A percentile compares a stretch with the other conserved stretches of the same genome.
Evolutionary conservation across 345 rosid genomes (phyloP).

Genomic region (Hibiscus trionum): DNA sequence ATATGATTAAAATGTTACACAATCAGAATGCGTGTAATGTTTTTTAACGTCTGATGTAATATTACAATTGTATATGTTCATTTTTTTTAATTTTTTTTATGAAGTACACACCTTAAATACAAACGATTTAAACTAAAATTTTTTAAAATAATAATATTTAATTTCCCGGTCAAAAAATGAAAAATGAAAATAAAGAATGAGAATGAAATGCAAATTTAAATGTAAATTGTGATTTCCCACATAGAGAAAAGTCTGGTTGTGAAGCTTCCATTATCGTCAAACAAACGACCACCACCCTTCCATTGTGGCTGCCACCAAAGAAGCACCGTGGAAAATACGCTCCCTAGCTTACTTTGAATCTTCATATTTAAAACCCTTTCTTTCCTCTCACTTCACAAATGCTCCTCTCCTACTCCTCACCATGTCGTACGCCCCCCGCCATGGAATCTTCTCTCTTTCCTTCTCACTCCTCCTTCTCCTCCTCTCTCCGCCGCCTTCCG

Average conservation of each 20-base stretch:
- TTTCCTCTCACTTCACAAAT: constrained; percentile 8
- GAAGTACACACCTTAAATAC: too few relatives aligned
- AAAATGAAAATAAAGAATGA: not conserved
- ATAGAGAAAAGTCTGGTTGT: not conserved
- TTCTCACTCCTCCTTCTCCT: constrained; percentile 7
- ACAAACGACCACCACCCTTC: not conserved
- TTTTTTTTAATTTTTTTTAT: too few relatives aligned
- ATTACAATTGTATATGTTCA: too few relatives aligned
- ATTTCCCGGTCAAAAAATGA: too few relatives aligned
- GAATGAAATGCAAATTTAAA: not conserved
- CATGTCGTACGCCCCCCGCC: constrained; percentile 9
- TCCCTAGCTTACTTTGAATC: not conserved
- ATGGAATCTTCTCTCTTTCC: constrained; percentile 14
- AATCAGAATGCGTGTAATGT: too few relatives aligned
- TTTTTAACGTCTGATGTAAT: too few relatives aligned
- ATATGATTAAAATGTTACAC: too few relatives aligned
- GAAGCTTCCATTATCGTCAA: not conserved
- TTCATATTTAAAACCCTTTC: not conserved
- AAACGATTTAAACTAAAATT: too few relatives aligned
- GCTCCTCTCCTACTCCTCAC: constrained; percentile 4
- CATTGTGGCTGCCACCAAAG: constrained; percentile 20
- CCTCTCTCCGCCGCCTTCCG: constrained; percentile 11
- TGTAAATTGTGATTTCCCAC: not conserved
- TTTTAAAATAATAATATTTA: too few relatives aligned
- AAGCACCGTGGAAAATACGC: not conserved